Evolutionary conservation across 2,329 filamentous ascomycete species (phyloP), one percentile per base, ranked within the genome.

Genomic region (Penicillium sp.): DNA sequence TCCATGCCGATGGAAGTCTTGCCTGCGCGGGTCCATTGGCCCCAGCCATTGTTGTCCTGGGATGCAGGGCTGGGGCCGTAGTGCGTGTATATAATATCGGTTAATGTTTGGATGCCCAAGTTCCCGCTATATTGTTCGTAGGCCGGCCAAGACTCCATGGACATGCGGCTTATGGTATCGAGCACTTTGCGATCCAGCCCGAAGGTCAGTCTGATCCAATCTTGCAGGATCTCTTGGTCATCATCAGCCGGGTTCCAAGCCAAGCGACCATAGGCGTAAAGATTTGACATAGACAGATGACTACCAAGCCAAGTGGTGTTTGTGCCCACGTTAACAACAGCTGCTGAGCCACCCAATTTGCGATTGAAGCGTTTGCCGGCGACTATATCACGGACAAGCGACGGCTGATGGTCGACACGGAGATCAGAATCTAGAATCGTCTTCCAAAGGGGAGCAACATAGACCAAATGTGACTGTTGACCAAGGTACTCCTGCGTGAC

Each of bases 121-220:
- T 90, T 89, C 4, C 87, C 87, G 0, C 78, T 83, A 72, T 90
- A 89, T 64, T 84, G 84, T 70, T 89, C 86, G 53, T 90, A 89
- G 0, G 85, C 81, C 0, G 83, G 84, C 87, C 87, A 89, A 0
- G 86, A 89, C 9, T 78, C 76, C 81, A 89, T 84, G 0, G 84
- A 86, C 68, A 90, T 83, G 13, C 81, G 67, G 1, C 79, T 81
- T 50, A 90, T 80, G 0, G 79, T 81, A 26, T 84, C 74, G 42
- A 85, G 60, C n/a, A 89, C 81, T 2, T 70, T 65, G 0, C 67
- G 67, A 53, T 86, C 78, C 10, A 76, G 69, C 1, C 82, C 79
- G 60, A 89, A 89, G 0, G 87, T 89, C 19, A 90, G 74, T 2
- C 81, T 78, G n/a, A 78, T 84, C 87, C 87, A 90, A 55, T 86